Base-by-base conservation (phyloP, 1,139 yeast genomes). In the Yamadazyma sp. region DNA sequence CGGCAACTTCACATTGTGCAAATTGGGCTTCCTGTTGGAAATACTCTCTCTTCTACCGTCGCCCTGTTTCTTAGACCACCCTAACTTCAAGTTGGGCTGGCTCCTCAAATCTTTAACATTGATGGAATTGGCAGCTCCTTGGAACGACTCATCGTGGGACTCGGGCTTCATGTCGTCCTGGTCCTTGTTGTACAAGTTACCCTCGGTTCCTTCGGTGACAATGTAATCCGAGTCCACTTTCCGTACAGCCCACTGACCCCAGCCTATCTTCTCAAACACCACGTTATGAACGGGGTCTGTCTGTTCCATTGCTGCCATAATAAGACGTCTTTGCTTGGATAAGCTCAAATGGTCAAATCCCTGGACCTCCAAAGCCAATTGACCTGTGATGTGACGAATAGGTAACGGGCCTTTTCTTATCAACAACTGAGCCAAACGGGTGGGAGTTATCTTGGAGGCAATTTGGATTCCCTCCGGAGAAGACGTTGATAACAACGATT, bases 181-280 rank as follows among this genome's bases (percentile, higher is more conserved):
- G 56, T 64, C 33, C 29, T 29, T 22, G 23, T 14, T 34, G 23
- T 15, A 31, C 13, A 34, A 28, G 24, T 34, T 43, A n/a, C 34
- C 43, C 29, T 63, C 70, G 17, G 69, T 63, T 6, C 73, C 73
- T 45, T 70, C 74, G 17, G 73, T 68, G 23, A 68, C 73, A 42
- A 80, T 79, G 41, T 62, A 64, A 43, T 72, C 78, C 8, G 74
- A 59, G 36, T 72, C 76, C 12, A 75, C 78, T 35, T 71, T 64
- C 43, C 82, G 73, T 6, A 90, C 95, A 20, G 90, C 88, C 97
- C 97, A 90, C 56, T 92, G 94, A 42, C 97, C 97, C 97, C 97
- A 90, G 18, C 97, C 97, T 29, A 89, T 89, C 65, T 90, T 90
- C 53, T 88, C 96, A 65, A 90, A 90, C 14, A 85, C 78, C 29